Conservation (phyloP, 805 yeast species). For the Teunomyces funiuensis region DNA sequence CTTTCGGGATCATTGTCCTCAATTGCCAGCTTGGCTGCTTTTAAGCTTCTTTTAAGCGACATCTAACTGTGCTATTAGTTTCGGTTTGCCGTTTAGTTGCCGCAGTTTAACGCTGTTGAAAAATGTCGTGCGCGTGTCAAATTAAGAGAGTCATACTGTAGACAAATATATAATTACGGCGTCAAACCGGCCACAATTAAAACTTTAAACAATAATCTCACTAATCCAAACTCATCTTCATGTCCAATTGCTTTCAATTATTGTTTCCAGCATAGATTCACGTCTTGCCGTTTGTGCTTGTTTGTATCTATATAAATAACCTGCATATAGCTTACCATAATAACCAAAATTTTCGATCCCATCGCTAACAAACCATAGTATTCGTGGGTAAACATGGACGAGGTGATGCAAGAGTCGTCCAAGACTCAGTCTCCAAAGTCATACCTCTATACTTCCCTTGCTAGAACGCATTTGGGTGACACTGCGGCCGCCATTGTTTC, state of each 20-base stretch:
- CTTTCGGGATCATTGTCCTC: constrained; percentile 58
- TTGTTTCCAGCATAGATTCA: too few species aligned
- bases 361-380: not conserved
- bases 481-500: constrained; percentile 66
- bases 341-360: constrained; percentile 1
- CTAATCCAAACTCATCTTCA: too few species aligned
- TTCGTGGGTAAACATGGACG: constrained; percentile 15
- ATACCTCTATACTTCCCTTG: constrained; percentile 54
- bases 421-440: constrained; percentile 62
- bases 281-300: too few species aligned
- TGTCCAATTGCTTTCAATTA: too few species aligned
- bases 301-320: too few species aligned
- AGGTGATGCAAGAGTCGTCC: constrained; percentile 21
- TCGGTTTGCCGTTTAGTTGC: not conserved
- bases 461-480: constrained; percentile 65
- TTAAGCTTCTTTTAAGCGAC: constrained; percentile 30
- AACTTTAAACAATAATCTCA: too few species aligned
- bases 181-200: too few species aligned
- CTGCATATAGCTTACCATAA: not conserved
- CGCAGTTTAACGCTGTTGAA: not conserved
- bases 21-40: constrained; percentile 47
- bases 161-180: too few species aligned
- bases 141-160: too few species aligned
- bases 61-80: constrained; percentile 8
- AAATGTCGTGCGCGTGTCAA: not conserved